phyloP scores from a whole-genome alignment of 306 rosid genomes.

The Dryas octopetala region DNA sequence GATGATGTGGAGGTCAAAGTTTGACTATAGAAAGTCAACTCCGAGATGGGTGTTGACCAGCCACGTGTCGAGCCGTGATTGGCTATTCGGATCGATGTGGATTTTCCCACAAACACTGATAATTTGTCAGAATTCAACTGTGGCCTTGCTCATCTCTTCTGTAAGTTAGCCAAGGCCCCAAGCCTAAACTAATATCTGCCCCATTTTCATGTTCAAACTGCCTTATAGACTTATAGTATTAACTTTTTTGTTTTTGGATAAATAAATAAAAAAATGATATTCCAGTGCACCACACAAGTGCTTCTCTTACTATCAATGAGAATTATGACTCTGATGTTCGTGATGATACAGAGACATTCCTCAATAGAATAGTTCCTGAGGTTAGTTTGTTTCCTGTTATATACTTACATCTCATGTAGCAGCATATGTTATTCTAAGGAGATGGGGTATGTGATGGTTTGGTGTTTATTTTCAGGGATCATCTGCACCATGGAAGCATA shows the following conservation, averaged over 20 bases:
- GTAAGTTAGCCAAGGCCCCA: constrained; percentile 37
- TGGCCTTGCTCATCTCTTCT: constrained; percentile 91
- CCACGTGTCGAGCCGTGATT: too few species aligned
- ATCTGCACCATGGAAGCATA: constrained; percentile 94
- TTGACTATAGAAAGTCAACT: too few species aligned
- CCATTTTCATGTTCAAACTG: background rate
- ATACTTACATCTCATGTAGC: background rate
- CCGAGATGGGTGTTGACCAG: too few species aligned
- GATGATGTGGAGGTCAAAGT: too few species aligned
- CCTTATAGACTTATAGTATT: background rate
- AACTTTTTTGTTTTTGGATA: background rate
- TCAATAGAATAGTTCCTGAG: constrained; percentile 75
- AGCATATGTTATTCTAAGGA: background rate
- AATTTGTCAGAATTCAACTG: constrained; percentile 86
- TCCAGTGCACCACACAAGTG: constrained; percentile 96
- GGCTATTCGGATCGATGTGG: too few species aligned
- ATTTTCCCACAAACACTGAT: too few species aligned
- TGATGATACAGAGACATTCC: constrained; percentile 82
- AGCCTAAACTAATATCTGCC: background rate
- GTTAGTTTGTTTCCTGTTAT: constrained; percentile 32
- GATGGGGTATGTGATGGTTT: background rate
- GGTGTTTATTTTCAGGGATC: constrained; percentile 51
- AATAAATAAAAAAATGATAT: background rate
- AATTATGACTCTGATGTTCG: constrained; percentile 93
- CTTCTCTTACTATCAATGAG: constrained; percentile 93